These are phyloP conservation scores for Gracilaria vermiculophylla DNA, from an alignment of 23 red algal genomes.

Conservation along the genomic window DNA sequence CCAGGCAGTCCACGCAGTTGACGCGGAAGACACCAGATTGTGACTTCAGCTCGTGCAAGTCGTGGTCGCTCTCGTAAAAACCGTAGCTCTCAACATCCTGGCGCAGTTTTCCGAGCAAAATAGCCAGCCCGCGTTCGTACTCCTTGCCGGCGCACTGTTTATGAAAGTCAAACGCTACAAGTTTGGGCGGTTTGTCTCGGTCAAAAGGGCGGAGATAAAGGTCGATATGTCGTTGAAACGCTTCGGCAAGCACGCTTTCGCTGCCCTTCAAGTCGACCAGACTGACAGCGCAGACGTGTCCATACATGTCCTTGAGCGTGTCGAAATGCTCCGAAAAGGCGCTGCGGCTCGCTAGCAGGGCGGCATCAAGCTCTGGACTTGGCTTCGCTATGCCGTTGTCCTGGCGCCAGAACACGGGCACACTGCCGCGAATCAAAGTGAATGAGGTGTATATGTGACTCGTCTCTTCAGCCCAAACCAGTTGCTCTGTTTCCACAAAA, in stretches of 20 bases:
- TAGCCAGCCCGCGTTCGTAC: constrained; percentile 86
- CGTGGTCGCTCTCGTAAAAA: constrained; percentile 27
- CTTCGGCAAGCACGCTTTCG: constrained; percentile 78
- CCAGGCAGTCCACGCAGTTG: constrained; percentile 98
- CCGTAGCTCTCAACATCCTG: constrained; percentile 57
- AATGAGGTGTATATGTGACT: constrained; percentile 59
- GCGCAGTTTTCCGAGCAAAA: constrained; percentile 58
- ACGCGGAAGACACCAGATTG: constrained; percentile 95
- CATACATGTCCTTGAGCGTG: constrained; percentile 64
- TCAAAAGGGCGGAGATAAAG: constrained; percentile 33
- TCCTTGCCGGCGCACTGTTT: constrained; percentile 80
- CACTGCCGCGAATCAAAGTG: constrained; percentile 80
- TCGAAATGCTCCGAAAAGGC: constrained; percentile 90
- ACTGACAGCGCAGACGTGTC: constrained; percentile 72
- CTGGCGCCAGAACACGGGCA: constrained; percentile 98
- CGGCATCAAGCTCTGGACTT: constrained; percentile 83
- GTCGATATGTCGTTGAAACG: constrained; percentile 78
- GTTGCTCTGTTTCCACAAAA: constrained; percentile 97
- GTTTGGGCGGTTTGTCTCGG: constrained; percentile 29
- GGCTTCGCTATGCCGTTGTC: constrained; percentile 94
- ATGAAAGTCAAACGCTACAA: constrained; percentile 98
- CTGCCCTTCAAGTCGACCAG: constrained; percentile 86
- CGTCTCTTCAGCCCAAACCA: constrained; percentile 65
- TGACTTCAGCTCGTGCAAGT: background rate
- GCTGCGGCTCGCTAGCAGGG: constrained; percentile 38